Evolutionary conservation across 106 monocot genomes (phyloP), one percentile per base, ranked within the genome.

Genomic region (Agapanthus africanus): DNA sequence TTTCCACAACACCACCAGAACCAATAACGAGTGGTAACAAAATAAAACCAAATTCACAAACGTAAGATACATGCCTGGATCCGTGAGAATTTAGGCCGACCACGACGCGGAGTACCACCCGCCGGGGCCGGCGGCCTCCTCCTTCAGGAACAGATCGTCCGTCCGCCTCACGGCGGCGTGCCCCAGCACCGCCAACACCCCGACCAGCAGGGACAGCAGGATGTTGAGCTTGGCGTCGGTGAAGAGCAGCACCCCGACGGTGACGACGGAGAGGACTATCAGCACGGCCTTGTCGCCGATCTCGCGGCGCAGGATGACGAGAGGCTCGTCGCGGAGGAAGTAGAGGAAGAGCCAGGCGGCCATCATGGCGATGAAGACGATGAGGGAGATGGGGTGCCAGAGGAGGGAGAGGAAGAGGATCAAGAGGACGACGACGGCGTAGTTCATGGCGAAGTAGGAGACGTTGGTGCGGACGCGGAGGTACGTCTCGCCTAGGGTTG

Each of bases 391-490:
- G 30, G 76, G 85, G 66, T 88, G 84, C 91, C 88, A 91, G 75
- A 95, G 83, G 73, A 81, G 36, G 70, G 59, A 65, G 47, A 81
- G 33, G 78, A 85, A 82, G 75, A 72, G 78, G 33, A 78, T 30
- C 31, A 81, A 7, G 63, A 88, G 76, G 46, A 78, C 66, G 73
- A 79, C 28, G 74, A 95, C 84, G 73, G 88, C 80, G 82, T 95
- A 95, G 81, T 95, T 91, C 81, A 79, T 78, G 79, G 85, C 56
- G 78, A 88, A 95, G 83, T 91, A 80, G 66, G 40, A 52, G 52
- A 65, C 35, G 79, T 95, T 95, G 65, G 67, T 73, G 42, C 91
- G 88, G 79, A 82, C 71, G 30, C 95, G 81, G 78, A 74, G 70
- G 81, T 82, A 84, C 56, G 82, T 82, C 4, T 86, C 88, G 69